Evolutionary conservation across 257 asterid genomes (phyloP), one percentile per base, ranked within the genome.

Genomic region (Prunella vulgaris): DNA sequence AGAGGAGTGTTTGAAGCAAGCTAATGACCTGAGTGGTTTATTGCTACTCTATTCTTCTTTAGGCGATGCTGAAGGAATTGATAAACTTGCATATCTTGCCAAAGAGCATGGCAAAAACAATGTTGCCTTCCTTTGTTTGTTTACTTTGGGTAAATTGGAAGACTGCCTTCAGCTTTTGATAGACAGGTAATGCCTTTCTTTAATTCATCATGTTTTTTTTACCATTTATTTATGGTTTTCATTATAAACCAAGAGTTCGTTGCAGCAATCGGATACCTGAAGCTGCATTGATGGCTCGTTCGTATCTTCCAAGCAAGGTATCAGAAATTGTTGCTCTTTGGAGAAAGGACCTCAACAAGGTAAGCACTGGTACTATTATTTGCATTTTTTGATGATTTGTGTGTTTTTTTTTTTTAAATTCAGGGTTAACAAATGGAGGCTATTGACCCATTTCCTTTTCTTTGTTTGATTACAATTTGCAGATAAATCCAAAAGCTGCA

Each of bases 251-350:
- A 25, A 70, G 60, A 46, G 69, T 66, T 56, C 60, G 60, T 68
- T 75, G 72, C 83, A 91, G 97, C 81, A 86, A 87, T 54, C 97
- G 97, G 74, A 84, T 89, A 85, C 97, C 97, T 63, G 97, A 92
- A 83, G 97, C 97, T 85, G 97, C 97, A 69, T 77, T 92, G 80
- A 92, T 92, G 96, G 97, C 97, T 42, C 88, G 97, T 73, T 92
- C 97, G 33, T 92, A 92, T 79, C 96, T 92, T 77, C 97, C 97
- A 66, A 92, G 94, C 86, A 92, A 87, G 84, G 97, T 92, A 69
- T 81, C 97, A 20, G 94, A 92, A 82, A 84, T 92, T 27, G 97
- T 92, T 40, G 85, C 84, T 48, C 88, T 92, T 44, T 92, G 97
- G 97, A 89, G 92, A 78, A 85, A 77, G 80, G 96, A 92, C 81